phyloP scores from a whole-genome alignment of 257 asterid genomes.

The Solanum chmielewskii region DNA sequence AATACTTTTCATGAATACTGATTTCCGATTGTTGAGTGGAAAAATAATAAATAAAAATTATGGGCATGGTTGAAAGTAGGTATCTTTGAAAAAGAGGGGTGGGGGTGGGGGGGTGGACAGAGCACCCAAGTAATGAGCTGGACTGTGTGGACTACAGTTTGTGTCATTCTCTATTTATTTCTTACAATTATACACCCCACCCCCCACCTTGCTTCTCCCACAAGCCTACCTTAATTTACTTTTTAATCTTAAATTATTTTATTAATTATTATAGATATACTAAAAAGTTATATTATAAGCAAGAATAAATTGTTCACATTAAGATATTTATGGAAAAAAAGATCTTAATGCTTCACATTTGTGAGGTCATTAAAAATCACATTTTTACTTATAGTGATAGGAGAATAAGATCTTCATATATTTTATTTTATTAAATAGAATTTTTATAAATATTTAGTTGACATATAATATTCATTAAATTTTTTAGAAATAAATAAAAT shows the following conservation, averaged over 20 bases:
- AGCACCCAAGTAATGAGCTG: slow-evolving; percentile 44
- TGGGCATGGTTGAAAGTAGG: slow-evolving; percentile 9
- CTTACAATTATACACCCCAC: slow-evolving; percentile 21
- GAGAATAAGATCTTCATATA: too few species aligned
- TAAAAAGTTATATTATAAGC: too few species aligned
- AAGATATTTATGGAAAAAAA: background rate
- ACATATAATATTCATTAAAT: too few species aligned
- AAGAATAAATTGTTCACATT: background rate
- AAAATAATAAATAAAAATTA: background rate
- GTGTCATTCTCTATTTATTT: slow-evolving; percentile 27
- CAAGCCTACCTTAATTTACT: slow-evolving; percentile 1
- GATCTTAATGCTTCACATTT: background rate
- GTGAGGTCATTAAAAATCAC: too few species aligned
- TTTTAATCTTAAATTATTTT: background rate
- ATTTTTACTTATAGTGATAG: too few species aligned
- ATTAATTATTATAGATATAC: background rate
- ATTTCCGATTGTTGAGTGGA: background rate
- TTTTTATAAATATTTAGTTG: background rate
- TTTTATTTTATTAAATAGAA: too few species aligned
- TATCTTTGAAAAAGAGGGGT: background rate
- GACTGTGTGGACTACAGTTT: slow-evolving; percentile 20
- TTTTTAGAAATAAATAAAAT: too few species aligned
- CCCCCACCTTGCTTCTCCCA: slow-evolving; percentile 21
- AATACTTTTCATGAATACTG: fast-evolving
- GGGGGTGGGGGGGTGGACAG: slow-evolving; percentile 9